phyloP scores from a whole-genome alignment of 1,139 yeast species.

The Scheffersomyces insectosa region DNA sequence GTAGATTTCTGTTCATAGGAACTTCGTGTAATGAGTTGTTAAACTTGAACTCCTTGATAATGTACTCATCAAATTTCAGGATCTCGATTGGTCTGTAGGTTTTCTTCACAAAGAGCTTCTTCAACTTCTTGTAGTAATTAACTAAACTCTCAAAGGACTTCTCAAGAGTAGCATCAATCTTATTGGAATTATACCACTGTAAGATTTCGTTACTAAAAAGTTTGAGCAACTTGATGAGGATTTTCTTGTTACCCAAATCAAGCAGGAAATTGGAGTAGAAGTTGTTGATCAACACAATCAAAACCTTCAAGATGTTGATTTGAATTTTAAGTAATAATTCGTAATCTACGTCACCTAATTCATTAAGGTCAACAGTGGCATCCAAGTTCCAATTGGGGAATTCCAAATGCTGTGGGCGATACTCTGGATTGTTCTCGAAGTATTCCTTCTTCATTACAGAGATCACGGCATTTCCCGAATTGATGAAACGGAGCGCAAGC shows the following conservation, averaged over 20 bases:
- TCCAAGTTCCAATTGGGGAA: conserved; percentile 60
- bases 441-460: conserved; percentile 40
- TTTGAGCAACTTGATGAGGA: conserved; percentile 67
- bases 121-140: conserved; percentile 63
- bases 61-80: conserved; percentile 40
- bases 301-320: conserved; percentile 77
- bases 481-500: conserved; percentile 44
- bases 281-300: conserved; percentile 68
- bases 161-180: conserved; percentile 42
- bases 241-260: conserved; percentile 60
- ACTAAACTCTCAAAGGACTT: conserved; percentile 52
- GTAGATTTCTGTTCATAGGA: conserved; percentile 49
- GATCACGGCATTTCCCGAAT: conserved; percentile 50
- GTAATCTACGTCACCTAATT: conserved; percentile 51
- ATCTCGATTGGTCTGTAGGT: conserved; percentile 68
- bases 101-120: conserved; percentile 74
- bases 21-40: conserved; percentile 46
- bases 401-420: conserved; percentile 8
- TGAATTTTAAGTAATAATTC: conserved; percentile 70
- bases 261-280: conserved; percentile 77
- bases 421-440: background rate
- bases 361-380: conserved; percentile 33
- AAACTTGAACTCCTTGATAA: conserved; percentile 41
- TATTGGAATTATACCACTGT: conserved; percentile 67
- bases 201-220: conserved; percentile 66